These are phyloP conservation scores for Neoascochyta sp. DNA, from an alignment of 2,329 filamentous ascomycete species.

Conservation along the genomic window DNA sequence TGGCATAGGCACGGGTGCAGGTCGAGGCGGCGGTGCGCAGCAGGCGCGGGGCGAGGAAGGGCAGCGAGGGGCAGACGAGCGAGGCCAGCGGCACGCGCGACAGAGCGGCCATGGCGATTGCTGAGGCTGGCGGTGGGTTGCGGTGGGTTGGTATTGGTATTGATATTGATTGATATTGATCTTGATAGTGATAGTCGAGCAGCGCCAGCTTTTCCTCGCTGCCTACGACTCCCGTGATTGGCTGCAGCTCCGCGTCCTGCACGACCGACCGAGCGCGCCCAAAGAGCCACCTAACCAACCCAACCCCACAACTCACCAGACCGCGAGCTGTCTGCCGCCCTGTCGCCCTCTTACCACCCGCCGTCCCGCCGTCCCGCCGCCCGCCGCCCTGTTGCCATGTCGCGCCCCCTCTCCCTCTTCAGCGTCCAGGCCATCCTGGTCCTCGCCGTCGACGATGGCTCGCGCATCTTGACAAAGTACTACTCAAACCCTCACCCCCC, in stretches of 20 bases:
- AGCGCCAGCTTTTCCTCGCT: slow-evolving; percentile 9
- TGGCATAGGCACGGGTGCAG: too few relatives aligned
- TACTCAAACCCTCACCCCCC: slow-evolving; percentile 69
- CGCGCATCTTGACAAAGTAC: slow-evolving; percentile 92
- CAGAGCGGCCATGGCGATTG: slow-evolving; percentile 18
- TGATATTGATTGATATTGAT: too few relatives aligned
- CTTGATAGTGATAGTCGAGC: too few relatives aligned
- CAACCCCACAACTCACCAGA: too few relatives aligned
- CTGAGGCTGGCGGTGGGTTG: neutral
- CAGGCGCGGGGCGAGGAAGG: slow-evolving; percentile 35
- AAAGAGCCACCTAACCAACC: slow-evolving; percentile 32
- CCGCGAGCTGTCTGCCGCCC: too few relatives aligned
- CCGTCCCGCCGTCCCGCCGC: slow-evolving; percentile 5
- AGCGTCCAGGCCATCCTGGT: slow-evolving; percentile 52
- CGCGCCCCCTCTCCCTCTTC: slow-evolving; percentile 54
- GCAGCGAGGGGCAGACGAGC: slow-evolving; percentile 33
- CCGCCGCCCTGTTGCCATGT: slow-evolving; percentile 47
- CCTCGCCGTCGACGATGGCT: slow-evolving; percentile 74
- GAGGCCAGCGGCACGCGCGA: slow-evolving; percentile 26
- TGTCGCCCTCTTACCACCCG: too few relatives aligned
- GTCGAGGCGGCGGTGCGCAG: slow-evolving; percentile 16
- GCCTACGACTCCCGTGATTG: slow-evolving; percentile 23
- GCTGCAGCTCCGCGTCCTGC: slow-evolving; percentile 22
- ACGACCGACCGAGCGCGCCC: too few relatives aligned
- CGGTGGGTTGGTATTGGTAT: slow-evolving; percentile 3